Conservation (phyloP, 768 basidiomycete genomes). For the Collybia sordida region DNA sequence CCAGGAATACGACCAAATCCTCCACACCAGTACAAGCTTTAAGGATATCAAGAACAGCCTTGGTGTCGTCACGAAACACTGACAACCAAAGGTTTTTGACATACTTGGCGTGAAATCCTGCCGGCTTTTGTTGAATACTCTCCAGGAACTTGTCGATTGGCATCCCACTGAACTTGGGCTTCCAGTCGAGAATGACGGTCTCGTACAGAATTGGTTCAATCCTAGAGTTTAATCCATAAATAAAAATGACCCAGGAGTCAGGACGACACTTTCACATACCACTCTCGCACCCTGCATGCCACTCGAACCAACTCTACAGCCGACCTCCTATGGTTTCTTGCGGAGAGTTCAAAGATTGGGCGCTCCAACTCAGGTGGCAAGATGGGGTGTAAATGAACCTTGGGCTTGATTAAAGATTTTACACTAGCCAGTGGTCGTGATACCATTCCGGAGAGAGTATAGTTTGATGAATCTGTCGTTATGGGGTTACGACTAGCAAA, state of each 20-base stretch:
- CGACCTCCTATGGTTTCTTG: neutral
- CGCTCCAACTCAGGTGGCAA: neutral
- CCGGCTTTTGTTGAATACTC: neutral
- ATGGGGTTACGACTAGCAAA: too few relatives aligned
- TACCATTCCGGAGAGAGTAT: too few relatives aligned
- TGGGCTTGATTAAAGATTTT: too few relatives aligned
- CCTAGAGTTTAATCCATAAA: neutral
- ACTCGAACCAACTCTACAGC: neutral
- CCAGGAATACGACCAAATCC: neutral
- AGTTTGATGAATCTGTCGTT: too few relatives aligned
- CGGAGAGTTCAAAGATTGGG: neutral
- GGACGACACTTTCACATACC: too few relatives aligned
- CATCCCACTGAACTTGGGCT: neutral
- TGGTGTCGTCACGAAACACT: neutral
- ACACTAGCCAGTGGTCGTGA: too few relatives aligned
- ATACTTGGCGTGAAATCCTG: neutral
- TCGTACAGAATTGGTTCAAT: neutral
- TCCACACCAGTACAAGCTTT: neutral
- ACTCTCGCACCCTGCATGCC: neutral
- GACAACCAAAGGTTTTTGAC: neutral
- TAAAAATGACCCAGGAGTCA: neutral
- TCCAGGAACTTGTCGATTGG: neutral
- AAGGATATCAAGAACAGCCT: neutral
- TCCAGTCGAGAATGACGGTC: neutral
- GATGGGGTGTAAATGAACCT: too few relatives aligned